A percentile compares a stretch with the other conserved stretches of the same genome.
These are phyloP conservation scores for Pythium aristosporum DNA, from an alignment of 352 stramenopile species.

Conservation along the genomic window DNA sequence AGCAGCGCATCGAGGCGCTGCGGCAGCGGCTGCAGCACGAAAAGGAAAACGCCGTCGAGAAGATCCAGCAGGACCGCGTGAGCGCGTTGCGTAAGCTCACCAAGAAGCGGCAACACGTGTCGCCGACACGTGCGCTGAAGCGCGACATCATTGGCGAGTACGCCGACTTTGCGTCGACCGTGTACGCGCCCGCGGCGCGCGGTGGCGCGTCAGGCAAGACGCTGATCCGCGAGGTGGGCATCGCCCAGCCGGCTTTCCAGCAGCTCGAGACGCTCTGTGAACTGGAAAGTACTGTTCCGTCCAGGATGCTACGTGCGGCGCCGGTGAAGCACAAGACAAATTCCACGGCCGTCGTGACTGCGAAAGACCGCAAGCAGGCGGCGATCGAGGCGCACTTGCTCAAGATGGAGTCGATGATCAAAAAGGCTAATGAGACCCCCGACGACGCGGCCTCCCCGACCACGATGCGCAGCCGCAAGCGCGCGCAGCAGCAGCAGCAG, in stretches of 20 bases:
- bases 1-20: slow-evolving; percentile 90
- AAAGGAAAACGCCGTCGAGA: slow-evolving; percentile 72
- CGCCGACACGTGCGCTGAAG: slow-evolving; percentile 34
- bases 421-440: slow-evolving; percentile 48
- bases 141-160: slow-evolving; percentile 92
- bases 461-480: slow-evolving; percentile 22
- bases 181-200: slow-evolving; percentile 83
- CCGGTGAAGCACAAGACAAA: slow-evolving; percentile 53
- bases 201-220: slow-evolving; percentile 55
- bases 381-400: slow-evolving; percentile 78
- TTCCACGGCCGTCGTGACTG: slow-evolving; percentile 1
- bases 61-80: slow-evolving; percentile 87
- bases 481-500: slow-evolving; percentile 37
- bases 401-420: slow-evolving; percentile 87
- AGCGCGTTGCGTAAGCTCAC: slow-evolving; percentile 89
- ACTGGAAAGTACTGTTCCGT: slow-evolving; percentile 62
- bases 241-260: slow-evolving; percentile 50
- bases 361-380: slow-evolving; percentile 76
- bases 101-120: slow-evolving; percentile 72
- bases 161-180: slow-evolving; percentile 70
- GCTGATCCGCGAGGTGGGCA: slow-evolving; percentile 52
- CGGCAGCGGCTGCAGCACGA: slow-evolving; percentile 74
- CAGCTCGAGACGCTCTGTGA: slow-evolving; percentile 56
- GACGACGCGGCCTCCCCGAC: not conserved
- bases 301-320: slow-evolving; percentile 46